phyloP scores from a whole-genome alignment of 2,329 filamentous ascomycete species.

The Pseudogymnoascus sp. region DNA sequence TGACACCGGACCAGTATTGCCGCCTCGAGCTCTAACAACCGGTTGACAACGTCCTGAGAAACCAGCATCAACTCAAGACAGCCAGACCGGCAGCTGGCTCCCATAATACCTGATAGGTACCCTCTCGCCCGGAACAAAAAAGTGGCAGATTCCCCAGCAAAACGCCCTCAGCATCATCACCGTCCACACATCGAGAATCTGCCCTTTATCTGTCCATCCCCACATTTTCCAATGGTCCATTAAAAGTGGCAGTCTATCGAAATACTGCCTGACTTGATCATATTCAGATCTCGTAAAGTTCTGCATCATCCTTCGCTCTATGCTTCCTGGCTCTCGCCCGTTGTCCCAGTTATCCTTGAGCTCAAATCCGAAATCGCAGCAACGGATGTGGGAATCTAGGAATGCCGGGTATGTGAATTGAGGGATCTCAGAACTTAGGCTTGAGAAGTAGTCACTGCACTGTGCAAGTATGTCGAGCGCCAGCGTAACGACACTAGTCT shows the following conservation, averaged over 20 bases:
- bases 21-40: background rate
- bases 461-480: background rate
- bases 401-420: background rate
- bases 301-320: conserved; percentile 8
- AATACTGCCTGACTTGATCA: conserved; percentile 19
- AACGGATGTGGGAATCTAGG: conserved; percentile 1
- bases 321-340: background rate
- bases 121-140: conserved; percentile 21
- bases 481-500: background rate
- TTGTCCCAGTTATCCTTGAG: background rate
- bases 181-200: conserved; percentile 21
- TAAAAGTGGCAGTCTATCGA: conserved; percentile 16
- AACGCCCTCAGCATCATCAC: conserved; percentile 23
- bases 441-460: background rate
- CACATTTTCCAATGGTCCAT: conserved; percentile 18
- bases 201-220: conserved; percentile 16
- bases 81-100: conserved; percentile 22
- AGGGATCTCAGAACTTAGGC: background rate
- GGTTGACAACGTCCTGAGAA: background rate
- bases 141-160: conserved; percentile 23
- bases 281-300: background rate
- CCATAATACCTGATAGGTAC: conserved; percentile 21
- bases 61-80: background rate
- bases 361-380: conserved; percentile 2
- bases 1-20: background rate